phyloP scores from a whole-genome alignment of 257 asterid genomes.

The Primulina huaijiensis region DNA sequence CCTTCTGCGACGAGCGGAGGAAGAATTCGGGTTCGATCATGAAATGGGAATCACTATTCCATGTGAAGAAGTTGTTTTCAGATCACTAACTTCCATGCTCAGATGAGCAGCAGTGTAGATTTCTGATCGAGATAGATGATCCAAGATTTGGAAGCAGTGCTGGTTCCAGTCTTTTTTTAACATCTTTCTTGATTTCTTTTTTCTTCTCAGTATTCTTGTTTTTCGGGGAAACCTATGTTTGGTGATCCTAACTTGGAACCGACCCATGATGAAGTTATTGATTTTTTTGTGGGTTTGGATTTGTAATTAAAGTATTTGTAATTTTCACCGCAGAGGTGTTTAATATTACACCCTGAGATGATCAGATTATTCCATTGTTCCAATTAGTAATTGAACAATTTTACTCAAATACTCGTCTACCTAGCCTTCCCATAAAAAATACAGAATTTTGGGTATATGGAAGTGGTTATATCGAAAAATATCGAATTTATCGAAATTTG shows the following conservation, averaged over 20 bases:
- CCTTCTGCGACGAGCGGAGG: conserved; percentile 44
- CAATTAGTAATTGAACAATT: not conserved
- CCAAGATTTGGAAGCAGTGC: conserved; percentile 27
- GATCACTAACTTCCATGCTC: conserved; percentile 45
- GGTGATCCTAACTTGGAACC: conserved; percentile 26
- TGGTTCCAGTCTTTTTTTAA: conserved; percentile 26
- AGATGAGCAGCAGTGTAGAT: conserved; percentile 11
- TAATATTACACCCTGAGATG: conserved; percentile 24
- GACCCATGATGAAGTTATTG: not conserved
- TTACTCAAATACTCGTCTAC: not conserved
- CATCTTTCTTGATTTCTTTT: conserved; percentile 12
- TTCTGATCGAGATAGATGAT: conserved; percentile 23
- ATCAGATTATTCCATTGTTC: not conserved
- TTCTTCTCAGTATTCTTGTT: not conserved
- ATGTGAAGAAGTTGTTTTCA: conserved; percentile 45
- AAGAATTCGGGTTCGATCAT: conserved; percentile 51
- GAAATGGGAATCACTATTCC: conserved; percentile 52
- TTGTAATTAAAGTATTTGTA: conserved; percentile 17
- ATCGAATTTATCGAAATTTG: too few relatives aligned
- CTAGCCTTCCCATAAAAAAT: not conserved
- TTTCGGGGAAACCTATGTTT: not conserved
- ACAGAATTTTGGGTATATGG: too few relatives aligned
- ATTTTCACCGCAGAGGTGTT: conserved; percentile 40
- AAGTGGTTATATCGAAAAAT: too few relatives aligned
- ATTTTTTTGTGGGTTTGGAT: conserved; percentile 30